Conservation (phyloP, 1,284 basidiomycete genomes). For the Fomitiporia mediterranea region DNA sequence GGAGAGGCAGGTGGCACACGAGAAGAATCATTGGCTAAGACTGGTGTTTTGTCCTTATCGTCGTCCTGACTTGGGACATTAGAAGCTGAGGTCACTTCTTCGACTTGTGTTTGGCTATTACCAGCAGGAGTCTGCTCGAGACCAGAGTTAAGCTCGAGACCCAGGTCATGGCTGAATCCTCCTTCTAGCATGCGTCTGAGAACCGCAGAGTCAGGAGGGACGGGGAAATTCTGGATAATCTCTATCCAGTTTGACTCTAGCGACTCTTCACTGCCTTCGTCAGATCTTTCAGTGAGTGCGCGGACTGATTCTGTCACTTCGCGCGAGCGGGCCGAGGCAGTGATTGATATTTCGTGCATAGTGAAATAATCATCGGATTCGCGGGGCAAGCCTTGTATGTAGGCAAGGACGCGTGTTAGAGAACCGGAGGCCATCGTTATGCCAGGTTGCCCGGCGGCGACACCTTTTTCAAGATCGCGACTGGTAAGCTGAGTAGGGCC, state of each 20-base stretch:
- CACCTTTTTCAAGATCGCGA: constrained; percentile 7
- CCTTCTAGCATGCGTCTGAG: too few species aligned
- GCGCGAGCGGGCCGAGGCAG: background rate
- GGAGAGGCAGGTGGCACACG: too few species aligned
- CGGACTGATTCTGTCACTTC: background rate
- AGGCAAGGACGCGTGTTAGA: constrained; percentile 3
- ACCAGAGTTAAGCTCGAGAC: too few species aligned
- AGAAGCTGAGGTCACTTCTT: too few species aligned
- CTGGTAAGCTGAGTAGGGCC: background rate
- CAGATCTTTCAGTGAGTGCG: background rate
- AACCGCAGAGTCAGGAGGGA: background rate
- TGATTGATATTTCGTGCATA: constrained; percentile 2
- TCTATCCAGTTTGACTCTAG: constrained; percentile 2
- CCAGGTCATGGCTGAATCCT: too few species aligned
- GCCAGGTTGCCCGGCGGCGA: background rate
- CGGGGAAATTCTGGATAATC: constrained; percentile 5
- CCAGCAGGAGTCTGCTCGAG: too few species aligned
- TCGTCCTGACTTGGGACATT: too few species aligned
- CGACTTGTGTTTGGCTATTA: too few species aligned
- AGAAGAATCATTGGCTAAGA: too few species aligned
- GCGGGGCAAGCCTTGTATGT: constrained; percentile 3
- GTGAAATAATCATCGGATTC: background rate
- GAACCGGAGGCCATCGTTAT: background rate
- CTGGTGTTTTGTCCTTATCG: too few species aligned
- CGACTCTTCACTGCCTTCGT: background rate